Conservation (phyloP, 192 early-diverging fungal genomes). For the Entomortierella lignicola region DNA sequence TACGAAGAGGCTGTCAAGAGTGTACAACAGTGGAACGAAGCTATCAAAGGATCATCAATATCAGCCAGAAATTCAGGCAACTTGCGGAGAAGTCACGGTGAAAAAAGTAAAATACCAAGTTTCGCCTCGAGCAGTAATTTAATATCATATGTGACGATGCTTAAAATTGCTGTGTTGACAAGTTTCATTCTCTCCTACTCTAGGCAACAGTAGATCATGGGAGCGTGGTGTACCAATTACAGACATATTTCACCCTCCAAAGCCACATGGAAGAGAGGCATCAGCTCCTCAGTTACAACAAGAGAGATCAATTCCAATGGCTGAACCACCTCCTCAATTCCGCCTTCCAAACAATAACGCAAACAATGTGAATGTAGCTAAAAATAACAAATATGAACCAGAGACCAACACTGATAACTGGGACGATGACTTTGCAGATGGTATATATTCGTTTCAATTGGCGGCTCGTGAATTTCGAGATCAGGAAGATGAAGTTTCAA, state of each 20-base stretch:
- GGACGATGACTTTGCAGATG: slow-evolving; percentile 58
- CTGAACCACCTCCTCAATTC: slow-evolving; percentile 16
- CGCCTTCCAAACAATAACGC: background rate
- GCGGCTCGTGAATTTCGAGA: slow-evolving; percentile 34
- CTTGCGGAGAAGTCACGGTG: slow-evolving; percentile 11
- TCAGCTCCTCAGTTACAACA: slow-evolving; percentile 8
- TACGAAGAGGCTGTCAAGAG: slow-evolving; percentile 54
- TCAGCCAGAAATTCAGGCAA: slow-evolving; percentile 29
- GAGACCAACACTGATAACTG: slow-evolving; percentile 43
- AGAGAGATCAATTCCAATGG: background rate
- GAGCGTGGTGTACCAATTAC: slow-evolving; percentile 27
- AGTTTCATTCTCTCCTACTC: background rate
- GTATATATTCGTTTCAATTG: slow-evolving; percentile 39
- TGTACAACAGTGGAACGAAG: slow-evolving; percentile 57
- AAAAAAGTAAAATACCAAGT: slow-evolving; percentile 11
- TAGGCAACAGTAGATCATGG: slow-evolving; percentile 5
- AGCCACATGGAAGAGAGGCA: slow-evolving; percentile 8
- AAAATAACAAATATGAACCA: slow-evolving; percentile 36
- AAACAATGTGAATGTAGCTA: slow-evolving; percentile 1
- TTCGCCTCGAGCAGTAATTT: background rate
- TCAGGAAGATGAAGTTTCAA: slow-evolving; percentile 41
- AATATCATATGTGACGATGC: no score
- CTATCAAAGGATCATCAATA: slow-evolving; percentile 35
- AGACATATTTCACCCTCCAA: slow-evolving; percentile 22
- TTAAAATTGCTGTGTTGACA: no score